Conservation (phyloP, 495 filamentous ascomycete genomes). For the Extremus antarcticus region DNA sequence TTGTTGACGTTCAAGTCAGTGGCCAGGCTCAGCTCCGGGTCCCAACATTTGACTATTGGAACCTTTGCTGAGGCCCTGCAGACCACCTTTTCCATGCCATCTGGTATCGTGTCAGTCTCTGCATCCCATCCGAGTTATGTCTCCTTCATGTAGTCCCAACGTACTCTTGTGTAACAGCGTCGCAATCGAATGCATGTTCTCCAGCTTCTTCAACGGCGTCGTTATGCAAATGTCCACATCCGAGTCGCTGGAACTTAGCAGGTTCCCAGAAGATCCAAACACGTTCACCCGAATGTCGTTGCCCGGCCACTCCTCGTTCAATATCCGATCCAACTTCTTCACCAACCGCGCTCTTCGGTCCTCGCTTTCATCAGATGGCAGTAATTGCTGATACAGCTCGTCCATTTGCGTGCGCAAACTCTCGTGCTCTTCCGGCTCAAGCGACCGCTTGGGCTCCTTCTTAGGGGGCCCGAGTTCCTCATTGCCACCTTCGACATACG, state of each 20-base stretch:
- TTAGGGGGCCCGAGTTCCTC: slow-evolving; percentile 36
- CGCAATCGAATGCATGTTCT: slow-evolving; percentile 78
- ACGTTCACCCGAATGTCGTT: slow-evolving; percentile 82
- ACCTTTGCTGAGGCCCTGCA: slow-evolving; percentile 92
- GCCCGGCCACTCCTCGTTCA: slow-evolving; percentile 86
- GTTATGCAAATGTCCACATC: slow-evolving; percentile 98
- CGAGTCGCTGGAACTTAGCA: slow-evolving; percentile 90
- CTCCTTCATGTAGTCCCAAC: slow-evolving; percentile 21
- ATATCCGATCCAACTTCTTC: slow-evolving; percentile 69
- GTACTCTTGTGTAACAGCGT: slow-evolving; percentile 73
- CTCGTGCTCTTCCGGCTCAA: slow-evolving; percentile 65
- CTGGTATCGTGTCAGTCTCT: slow-evolving; percentile 38
- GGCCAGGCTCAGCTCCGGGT: slow-evolving; percentile 79
- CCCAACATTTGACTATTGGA: slow-evolving; percentile 98
- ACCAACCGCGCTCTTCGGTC: slow-evolving; percentile 63
- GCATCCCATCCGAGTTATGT: not conserved
- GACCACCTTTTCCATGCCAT: slow-evolving; percentile 91
- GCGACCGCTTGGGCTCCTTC: slow-evolving; percentile 48
- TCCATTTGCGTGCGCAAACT: slow-evolving; percentile 72
- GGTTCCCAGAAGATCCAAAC: slow-evolving; percentile 94
- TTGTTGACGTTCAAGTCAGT: slow-evolving; percentile 99
- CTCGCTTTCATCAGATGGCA: slow-evolving; percentile 73
- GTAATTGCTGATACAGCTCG: slow-evolving; percentile 70
- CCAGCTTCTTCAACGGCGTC: slow-evolving; percentile 72
- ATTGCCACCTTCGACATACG: slow-evolving; percentile 51